phyloP scores from a whole-genome alignment of 192 early-diverging fungal genomes.

The Tieghemiomyces parasiticus region DNA sequence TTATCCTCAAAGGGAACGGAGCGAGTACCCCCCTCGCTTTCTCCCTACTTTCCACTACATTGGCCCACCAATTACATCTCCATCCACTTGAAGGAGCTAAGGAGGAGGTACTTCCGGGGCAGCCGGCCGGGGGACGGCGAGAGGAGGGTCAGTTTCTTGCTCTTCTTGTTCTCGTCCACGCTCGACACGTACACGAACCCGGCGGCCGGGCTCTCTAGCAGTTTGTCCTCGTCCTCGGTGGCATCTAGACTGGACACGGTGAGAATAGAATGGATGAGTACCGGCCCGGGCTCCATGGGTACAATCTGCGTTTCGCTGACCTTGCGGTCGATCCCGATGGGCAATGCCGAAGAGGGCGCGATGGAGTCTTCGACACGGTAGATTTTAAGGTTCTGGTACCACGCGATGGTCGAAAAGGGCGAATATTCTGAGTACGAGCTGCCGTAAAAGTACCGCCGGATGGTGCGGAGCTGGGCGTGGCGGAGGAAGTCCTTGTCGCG shows the following conservation, averaged over 20 bases:
- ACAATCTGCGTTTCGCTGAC: slow-evolving; percentile 65
- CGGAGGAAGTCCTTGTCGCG: slow-evolving; percentile 57
- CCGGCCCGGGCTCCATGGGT: slow-evolving; percentile 62
- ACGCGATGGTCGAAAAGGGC: slow-evolving; percentile 71
- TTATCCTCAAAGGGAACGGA: too few species aligned
- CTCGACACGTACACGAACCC: slow-evolving; percentile 77
- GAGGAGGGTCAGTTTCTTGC: slow-evolving; percentile 66
- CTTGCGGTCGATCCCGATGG: slow-evolving; percentile 70
- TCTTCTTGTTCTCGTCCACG: slow-evolving; percentile 60
- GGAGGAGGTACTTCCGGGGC: slow-evolving; percentile 67
- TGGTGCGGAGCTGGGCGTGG: slow-evolving; percentile 51
- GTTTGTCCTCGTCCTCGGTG: slow-evolving; percentile 24
- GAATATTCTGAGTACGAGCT: slow-evolving; percentile 52
- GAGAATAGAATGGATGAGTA: slow-evolving; percentile 71
- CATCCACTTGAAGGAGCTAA: slow-evolving; percentile 86
- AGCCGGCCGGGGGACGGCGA: slow-evolving; percentile 78
- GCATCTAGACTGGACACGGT: slow-evolving; percentile 58
- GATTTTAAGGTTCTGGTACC: slow-evolving; percentile 61
- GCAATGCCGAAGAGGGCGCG: slow-evolving; percentile 83
- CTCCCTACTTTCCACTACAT: too few species aligned
- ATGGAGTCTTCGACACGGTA: slow-evolving; percentile 59
- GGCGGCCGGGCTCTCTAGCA: slow-evolving; percentile 51
- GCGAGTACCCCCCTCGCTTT: too few species aligned
- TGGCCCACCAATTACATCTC: too few species aligned
- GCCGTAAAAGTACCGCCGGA: slow-evolving; percentile 94